Evolutionary conservation across 2,329 filamentous ascomycete species (phyloP).

Genomic region (Aspergillus neoniger): DNA sequence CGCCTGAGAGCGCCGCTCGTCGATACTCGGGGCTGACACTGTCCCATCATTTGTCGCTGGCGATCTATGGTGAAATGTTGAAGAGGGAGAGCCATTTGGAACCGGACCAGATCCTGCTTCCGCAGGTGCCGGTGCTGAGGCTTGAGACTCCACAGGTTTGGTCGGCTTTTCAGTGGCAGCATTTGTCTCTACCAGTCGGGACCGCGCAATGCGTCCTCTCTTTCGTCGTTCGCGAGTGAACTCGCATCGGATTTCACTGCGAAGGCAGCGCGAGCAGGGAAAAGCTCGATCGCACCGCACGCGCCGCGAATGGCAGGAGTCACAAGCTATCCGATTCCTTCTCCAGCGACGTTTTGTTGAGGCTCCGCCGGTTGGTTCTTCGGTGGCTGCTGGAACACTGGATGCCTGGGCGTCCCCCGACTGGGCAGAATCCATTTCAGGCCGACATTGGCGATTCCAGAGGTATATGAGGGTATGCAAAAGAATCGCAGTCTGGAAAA

Average conservation of each 20-base stretch:
- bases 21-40: slow-evolving; percentile 32
- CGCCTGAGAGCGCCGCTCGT: slow-evolving; percentile 30
- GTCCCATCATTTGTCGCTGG: slow-evolving; percentile 33
- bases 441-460: slow-evolving; percentile 27
- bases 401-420: slow-evolving; percentile 27
- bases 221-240: slow-evolving; percentile 93
- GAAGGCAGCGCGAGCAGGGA: slow-evolving; percentile 87
- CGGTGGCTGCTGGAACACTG: slow-evolving; percentile 16
- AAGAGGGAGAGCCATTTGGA: slow-evolving; percentile 27
- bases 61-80: slow-evolving; percentile 29
- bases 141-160: slow-evolving; percentile 3
- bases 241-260: slow-evolving; percentile 69
- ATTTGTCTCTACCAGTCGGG: slow-evolving; percentile 64
- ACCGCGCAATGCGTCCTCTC: slow-evolving; percentile 75
- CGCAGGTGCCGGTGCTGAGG: background rate
- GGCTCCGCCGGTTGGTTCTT: slow-evolving; percentile 16
- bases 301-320: slow-evolving; percentile 90
- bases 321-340: slow-evolving; percentile 65
- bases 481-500: background rate
- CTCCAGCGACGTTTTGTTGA: slow-evolving; percentile 40
- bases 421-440: slow-evolving; percentile 36
- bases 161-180: slow-evolving; percentile 6
- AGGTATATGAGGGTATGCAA: background rate
- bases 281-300: slow-evolving; percentile 93
- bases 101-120: slow-evolving; percentile 21